Percentiles rank a stretch among this genome's conserved stretches.
phyloP scores from a whole-genome alignment of 164 flowering plant genomes.

The Echeveria elegans region DNA sequence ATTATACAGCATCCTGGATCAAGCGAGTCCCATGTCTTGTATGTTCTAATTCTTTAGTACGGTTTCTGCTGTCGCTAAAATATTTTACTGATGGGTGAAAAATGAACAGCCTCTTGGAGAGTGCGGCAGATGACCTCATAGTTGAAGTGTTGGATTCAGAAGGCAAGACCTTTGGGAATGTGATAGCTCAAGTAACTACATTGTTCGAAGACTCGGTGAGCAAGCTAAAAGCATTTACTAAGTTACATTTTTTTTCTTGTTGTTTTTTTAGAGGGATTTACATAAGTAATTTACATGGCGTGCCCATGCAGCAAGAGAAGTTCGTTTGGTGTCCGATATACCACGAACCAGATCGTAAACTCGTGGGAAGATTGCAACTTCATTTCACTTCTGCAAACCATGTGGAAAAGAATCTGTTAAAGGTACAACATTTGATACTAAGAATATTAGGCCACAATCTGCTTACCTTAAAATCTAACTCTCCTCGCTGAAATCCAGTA shows the following conservation, averaged over 20 bases:
- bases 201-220: conserved; percentile 61
- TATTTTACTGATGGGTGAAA: conserved; percentile 7
- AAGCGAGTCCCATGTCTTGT: conserved; percentile 68
- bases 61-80: not conserved
- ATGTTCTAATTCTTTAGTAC: conserved; percentile 20
- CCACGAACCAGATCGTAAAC: conserved; percentile 68
- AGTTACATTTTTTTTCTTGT: not conserved
- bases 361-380: conserved; percentile 65
- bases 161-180: conserved; percentile 58
- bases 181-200: conserved; percentile 56
- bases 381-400: conserved; percentile 39
- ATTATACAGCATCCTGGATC: conserved; percentile 67
- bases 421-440: conserved; percentile 20
- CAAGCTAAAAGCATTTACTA: not conserved
- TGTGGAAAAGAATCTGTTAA: conserved; percentile 48
- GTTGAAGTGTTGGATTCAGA: conserved; percentile 63
- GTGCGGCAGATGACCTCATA: conserved; percentile 60
- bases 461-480: not conserved
- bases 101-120: conserved; percentile 58
- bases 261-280: not conserved
- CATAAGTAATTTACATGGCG: not conserved
- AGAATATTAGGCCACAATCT: not conserved
- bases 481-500: conserved; percentile 29
- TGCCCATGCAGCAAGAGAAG: conserved; percentile 60
- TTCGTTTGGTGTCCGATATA: conserved; percentile 78